A percentile compares a stretch with the other conserved stretches of the same genome.
Evolutionary conservation across 73 alveolate genomes (phyloP).

Genomic region (Paramecium sonneborni): DNA sequence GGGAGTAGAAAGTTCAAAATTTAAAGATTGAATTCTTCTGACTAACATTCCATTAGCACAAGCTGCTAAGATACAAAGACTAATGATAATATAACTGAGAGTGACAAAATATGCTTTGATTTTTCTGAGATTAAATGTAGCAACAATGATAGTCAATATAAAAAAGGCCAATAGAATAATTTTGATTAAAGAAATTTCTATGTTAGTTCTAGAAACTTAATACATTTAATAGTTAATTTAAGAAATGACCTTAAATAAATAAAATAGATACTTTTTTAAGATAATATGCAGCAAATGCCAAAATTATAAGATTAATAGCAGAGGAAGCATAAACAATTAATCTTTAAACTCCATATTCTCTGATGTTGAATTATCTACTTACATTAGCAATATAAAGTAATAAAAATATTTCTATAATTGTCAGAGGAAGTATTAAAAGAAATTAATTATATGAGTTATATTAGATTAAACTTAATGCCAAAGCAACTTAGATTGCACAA

Average conservation of each 20-base stretch:
- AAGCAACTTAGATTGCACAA: not conserved
- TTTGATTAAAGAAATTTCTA: not conserved
- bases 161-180: not conserved
- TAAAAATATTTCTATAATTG: not conserved
- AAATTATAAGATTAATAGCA: not conserved
- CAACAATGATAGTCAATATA: not conserved
- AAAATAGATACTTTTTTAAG: not conserved
- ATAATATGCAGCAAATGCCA: not conserved
- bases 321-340: not conserved
- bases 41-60: not conserved
- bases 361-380: not conserved
- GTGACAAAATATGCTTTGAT: not conserved
- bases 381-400: not conserved
- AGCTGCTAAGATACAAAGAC: not conserved
- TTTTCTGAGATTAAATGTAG: not conserved
- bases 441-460: not conserved
- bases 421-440: not conserved
- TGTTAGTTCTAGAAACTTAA: not conserved
- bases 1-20: not conserved
- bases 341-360: constrained; percentile 25
- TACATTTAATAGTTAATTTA: not conserved
- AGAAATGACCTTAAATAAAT: not conserved
- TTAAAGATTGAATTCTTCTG: not conserved
- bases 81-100: not conserved
- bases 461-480: not conserved